Evolutionary conservation across 2,329 filamentous ascomycete species (phyloP).

Genomic region (Cryphonectria carpinicola): DNA sequence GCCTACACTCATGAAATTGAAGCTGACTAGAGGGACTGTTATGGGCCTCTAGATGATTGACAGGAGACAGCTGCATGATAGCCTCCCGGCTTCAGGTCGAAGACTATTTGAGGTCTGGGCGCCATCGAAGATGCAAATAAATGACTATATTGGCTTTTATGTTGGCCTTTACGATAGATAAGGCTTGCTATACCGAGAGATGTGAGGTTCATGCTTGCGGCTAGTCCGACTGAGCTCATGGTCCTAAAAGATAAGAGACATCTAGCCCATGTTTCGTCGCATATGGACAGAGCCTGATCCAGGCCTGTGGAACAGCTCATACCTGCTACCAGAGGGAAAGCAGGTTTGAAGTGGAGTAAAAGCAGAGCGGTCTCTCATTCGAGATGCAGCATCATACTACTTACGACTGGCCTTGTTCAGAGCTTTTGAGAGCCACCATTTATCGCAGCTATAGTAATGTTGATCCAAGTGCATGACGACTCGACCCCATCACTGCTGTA

Average conservation of each 20-base stretch:
- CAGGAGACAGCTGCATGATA: not conserved
- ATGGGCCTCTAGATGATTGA: no score
- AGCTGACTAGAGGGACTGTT: no score
- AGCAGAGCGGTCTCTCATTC: no score
- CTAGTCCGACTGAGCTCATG: not conserved
- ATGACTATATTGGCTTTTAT: constrained; percentile 45
- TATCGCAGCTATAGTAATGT: not conserved
- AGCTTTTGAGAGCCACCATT: not conserved
- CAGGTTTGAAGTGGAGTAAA: not conserved
- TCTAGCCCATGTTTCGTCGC: not conserved
- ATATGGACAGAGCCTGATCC: not conserved
- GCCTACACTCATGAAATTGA: no score
- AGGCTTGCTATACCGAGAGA: constrained; percentile 39
- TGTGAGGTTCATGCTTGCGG: not conserved
- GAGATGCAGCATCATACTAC: not conserved
- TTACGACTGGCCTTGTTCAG: not conserved
- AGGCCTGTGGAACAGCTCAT: not conserved
- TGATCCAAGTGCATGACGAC: not conserved
- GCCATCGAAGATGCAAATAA: constrained; percentile 45
- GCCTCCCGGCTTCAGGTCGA: constrained; percentile 42
- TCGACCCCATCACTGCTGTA: not conserved
- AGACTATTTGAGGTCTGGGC: constrained; percentile 50
- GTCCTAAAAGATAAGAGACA: not conserved
- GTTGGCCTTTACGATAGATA: constrained; percentile 50
- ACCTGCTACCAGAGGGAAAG: not conserved